Conservation (phyloP, 1,139 yeast species). For the Arxiozyma telluris region DNA sequence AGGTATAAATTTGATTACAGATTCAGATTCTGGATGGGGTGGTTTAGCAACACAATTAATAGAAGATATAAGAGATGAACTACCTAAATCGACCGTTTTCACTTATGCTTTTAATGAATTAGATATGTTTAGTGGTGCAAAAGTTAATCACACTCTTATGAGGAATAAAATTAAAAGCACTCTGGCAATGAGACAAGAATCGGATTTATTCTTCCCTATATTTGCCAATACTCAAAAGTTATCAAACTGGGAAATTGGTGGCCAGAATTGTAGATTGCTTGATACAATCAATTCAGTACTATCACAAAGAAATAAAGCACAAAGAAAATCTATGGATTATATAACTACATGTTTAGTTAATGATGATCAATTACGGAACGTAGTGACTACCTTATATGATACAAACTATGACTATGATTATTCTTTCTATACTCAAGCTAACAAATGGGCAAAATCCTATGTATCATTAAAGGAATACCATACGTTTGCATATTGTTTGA, state of each 20-base stretch:
- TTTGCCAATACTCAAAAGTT: constrained; percentile 11
- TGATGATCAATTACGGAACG: constrained; percentile 18
- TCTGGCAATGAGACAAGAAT: constrained; percentile 18
- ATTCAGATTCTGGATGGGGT: constrained; percentile 75
- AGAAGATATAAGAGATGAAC: constrained; percentile 57
- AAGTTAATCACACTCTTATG: constrained; percentile 6
- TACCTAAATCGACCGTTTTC: constrained; percentile 53
- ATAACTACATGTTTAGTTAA: constrained; percentile 14
- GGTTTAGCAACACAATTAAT: constrained; percentile 56
- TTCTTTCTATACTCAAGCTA: constrained; percentile 17
- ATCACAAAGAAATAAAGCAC: constrained; percentile 11
- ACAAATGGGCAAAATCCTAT: constrained; percentile 8
- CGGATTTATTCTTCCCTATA: constrained; percentile 27
- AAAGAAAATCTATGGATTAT: constrained; percentile 16
- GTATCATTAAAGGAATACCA: constrained; percentile 7
- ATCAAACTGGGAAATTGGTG: constrained; percentile 26
- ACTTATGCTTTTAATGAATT: constrained; percentile 43
- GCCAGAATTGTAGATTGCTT: constrained; percentile 16
- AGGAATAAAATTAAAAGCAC: constrained; percentile 24
- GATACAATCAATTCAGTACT: constrained; percentile 21
- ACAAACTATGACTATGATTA: constrained; percentile 8
- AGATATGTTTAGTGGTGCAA: constrained; percentile 16
- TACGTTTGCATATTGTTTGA: constrained; percentile 31
- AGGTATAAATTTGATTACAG: constrained; percentile 63
- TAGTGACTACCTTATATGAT: constrained; percentile 18